A percentile compares a stretch with the other conserved stretches of the same genome.
phyloP scores from a whole-genome alignment of 805 yeast genomes.

The Hanseniaspora clermontiae region DNA sequence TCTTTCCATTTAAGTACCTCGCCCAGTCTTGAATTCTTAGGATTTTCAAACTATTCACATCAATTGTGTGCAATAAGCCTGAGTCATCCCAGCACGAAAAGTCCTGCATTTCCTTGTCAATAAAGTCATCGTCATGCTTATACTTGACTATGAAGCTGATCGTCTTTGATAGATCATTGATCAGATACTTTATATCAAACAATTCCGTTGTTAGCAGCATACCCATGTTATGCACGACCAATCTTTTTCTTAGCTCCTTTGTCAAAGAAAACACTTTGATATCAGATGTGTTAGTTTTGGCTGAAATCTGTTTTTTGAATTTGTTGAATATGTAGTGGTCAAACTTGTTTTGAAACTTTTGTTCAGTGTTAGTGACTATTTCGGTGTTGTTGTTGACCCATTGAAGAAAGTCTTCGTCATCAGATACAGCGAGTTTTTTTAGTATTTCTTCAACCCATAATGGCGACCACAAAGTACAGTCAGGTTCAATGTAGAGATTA shows the following conservation, averaged over 20 bases:
- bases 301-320: background rate
- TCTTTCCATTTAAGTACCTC: background rate
- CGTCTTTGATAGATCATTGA: background rate
- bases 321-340: background rate
- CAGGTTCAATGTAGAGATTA: background rate
- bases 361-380: background rate
- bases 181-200: background rate
- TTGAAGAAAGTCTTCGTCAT: background rate
- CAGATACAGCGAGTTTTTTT: background rate
- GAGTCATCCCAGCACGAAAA: background rate
- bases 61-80: background rate
- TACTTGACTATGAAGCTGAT: background rate
- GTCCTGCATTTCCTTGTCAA: background rate
- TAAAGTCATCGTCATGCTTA: background rate
- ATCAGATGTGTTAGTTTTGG: background rate
- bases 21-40: background rate
- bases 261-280: background rate
- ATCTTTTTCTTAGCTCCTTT: background rate
- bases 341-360: background rate
- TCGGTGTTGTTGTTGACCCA: background rate
- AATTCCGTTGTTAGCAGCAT: background rate
- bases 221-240: conserved; percentile 5
- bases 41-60: background rate
- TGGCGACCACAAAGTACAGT: conserved; percentile 1
- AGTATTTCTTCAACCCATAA: background rate